A percentile compares a stretch with the other conserved stretches of the same genome.
Evolutionary conservation across 768 basidiomycete species (phyloP).

Genomic region (Tricholoma furcatifolium): DNA sequence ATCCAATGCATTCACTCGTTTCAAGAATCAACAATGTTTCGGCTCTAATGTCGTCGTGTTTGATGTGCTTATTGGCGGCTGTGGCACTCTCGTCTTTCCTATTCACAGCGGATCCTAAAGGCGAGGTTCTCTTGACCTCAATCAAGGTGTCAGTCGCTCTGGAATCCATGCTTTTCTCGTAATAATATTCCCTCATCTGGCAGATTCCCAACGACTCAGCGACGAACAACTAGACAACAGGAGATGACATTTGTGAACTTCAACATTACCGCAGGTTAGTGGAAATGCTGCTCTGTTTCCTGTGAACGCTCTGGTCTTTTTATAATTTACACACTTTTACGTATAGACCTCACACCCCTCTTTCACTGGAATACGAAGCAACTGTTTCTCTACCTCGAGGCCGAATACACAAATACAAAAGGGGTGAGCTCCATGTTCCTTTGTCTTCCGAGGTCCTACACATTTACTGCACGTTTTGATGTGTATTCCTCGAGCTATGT

Average conservation of each 20-base stretch:
- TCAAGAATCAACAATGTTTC: conserved; percentile 74
- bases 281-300: background rate
- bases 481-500: background rate
- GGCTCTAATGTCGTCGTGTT: conserved; percentile 69
- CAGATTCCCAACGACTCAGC: conserved; percentile 48
- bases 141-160: conserved; percentile 69
- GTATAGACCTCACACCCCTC: conserved; percentile 72
- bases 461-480: background rate
- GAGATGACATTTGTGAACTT: conserved; percentile 82
- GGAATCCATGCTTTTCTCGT: conserved; percentile 4
- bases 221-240: conserved; percentile 59
- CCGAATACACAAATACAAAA: conserved; percentile 73
- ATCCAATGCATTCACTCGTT: conserved; percentile 65
- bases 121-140: conserved; percentile 55
- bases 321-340: background rate
- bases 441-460: background rate
- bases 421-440: conserved; percentile 50
- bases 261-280: conserved; percentile 72
- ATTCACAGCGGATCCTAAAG: conserved; percentile 57
- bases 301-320: background rate
- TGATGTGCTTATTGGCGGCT: conserved; percentile 67
- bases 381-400: conserved; percentile 82
- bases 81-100: conserved; percentile 75
- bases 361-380: conserved; percentile 99
- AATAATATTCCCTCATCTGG: background rate